Conservation (phyloP, 164 flowering plant species). For the Stephania cephalantha region DNA sequence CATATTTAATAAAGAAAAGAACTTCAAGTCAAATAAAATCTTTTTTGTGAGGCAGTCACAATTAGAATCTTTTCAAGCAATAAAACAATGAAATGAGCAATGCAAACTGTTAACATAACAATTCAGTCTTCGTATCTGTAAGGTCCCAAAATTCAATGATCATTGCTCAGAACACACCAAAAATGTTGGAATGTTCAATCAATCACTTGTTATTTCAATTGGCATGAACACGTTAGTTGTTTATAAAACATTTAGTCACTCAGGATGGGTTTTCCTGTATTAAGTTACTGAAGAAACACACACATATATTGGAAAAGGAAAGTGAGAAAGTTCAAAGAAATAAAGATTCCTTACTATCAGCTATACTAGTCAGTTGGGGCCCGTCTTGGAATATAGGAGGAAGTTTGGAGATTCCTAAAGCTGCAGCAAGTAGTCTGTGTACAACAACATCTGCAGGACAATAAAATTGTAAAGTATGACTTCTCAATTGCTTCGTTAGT, state of each 20-base stretch:
- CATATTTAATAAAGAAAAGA: too few relatives aligned
- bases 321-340: not conserved
- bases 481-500: not conserved
- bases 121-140: not conserved
- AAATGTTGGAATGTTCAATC: not conserved
- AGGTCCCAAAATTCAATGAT: not conserved
- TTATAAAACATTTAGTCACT: not conserved
- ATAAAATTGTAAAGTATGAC: not conserved
- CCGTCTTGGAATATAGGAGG: slow-evolving; percentile 82
- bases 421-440: slow-evolving; percentile 94
- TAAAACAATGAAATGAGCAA: not conserved
- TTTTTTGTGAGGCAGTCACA: not conserved
- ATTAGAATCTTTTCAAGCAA: not conserved
- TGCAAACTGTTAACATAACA: not conserved
- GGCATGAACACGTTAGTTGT: not conserved
- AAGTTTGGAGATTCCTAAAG: slow-evolving; percentile 76
- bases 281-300: not conserved
- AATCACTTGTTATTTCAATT: too few relatives aligned
- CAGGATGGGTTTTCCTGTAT: not conserved
- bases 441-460: slow-evolving; percentile 82
- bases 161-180: not conserved
- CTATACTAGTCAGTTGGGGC: slow-evolving; percentile 70
- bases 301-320: not conserved
- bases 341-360: slow-evolving; percentile 67
- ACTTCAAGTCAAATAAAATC: too few relatives aligned